phyloP scores from a whole-genome alignment of 2,329 filamentous ascomycete species.

The Zasmidium citrigriseum region DNA sequence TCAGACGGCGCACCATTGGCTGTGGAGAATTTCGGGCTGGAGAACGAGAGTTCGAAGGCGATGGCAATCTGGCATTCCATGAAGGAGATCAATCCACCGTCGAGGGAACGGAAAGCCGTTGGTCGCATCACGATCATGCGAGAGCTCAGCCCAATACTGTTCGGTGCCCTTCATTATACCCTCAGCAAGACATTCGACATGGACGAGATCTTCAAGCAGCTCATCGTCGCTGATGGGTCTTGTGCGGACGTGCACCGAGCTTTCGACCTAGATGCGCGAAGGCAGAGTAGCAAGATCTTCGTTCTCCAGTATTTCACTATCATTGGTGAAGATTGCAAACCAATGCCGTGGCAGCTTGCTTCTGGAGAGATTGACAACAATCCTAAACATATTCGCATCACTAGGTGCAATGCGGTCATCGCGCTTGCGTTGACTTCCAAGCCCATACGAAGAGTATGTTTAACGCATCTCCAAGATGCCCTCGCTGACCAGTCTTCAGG shows the following conservation, averaged over 20 bases:
- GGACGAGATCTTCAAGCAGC: constrained; percentile 59
- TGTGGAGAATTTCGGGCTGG: constrained; percentile 35
- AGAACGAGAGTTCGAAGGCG: constrained; percentile 38
- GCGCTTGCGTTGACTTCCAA: constrained; percentile 59
- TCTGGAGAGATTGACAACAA: constrained; percentile 45
- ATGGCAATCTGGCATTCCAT: constrained; percentile 38
- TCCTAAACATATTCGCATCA: constrained; percentile 57
- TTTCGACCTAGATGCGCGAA: constrained; percentile 47
- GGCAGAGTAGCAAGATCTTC: constrained; percentile 62
- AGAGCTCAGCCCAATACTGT: constrained; percentile 62
- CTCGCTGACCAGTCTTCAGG: background rate
- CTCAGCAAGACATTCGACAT: constrained; percentile 62
- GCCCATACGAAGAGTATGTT: constrained; percentile 48
- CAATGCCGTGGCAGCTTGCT: constrained; percentile 61
- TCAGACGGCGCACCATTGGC: constrained; percentile 46
- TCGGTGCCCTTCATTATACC: constrained; percentile 61
- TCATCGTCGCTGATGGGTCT: constrained; percentile 51
- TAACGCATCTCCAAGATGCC: background rate
- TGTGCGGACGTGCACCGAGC: constrained; percentile 47
- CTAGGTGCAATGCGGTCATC: constrained; percentile 61
- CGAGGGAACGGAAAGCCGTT: constrained; percentile 47
- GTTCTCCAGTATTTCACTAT: constrained; percentile 67
- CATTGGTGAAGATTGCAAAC: constrained; percentile 56
- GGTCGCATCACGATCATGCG: constrained; percentile 63
- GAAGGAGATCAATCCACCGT: constrained; percentile 40